These are phyloP conservation scores for Trametes sanguinea DNA, from an alignment of 768 basidiomycete species.

Conservation along the genomic window DNA sequence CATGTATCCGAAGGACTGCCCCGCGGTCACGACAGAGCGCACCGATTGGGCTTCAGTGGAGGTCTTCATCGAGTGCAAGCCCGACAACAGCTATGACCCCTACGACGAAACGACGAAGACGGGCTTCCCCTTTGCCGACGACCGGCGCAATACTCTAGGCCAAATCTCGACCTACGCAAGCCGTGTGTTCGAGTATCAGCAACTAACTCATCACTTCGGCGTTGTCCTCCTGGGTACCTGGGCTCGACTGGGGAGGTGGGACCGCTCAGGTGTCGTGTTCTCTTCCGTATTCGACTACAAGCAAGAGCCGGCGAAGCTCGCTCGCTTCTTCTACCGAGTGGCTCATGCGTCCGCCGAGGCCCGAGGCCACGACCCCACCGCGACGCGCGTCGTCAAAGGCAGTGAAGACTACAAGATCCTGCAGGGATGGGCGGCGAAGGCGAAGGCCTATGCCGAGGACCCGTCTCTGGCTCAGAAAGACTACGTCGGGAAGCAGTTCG, in stretches of 20 bases:
- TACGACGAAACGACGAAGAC: neutral
- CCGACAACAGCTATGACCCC: neutral
- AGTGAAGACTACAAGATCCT: neutral
- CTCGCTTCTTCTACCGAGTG: conserved; percentile 2
- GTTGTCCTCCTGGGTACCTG: neutral
- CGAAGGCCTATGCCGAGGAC: neutral
- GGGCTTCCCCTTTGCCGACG: neutral
- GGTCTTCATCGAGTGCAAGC: neutral
- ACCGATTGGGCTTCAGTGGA: neutral
- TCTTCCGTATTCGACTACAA: conserved; percentile 3
- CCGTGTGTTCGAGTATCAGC: neutral
- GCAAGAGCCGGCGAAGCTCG: neutral
- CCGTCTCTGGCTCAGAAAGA: neutral
- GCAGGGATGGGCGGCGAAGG: neutral
- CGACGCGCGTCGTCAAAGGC: neutral
- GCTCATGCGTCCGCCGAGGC: neutral
- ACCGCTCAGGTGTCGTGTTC: neutral
- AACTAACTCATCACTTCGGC: neutral
- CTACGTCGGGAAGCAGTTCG: neutral
- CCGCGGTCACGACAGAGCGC: neutral
- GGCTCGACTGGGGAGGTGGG: neutral
- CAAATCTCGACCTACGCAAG: conserved; percentile 1
- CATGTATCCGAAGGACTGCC: neutral
- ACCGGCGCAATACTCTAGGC: neutral
- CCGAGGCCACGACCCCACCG: conserved; percentile 1